Base-by-base conservation (phyloP, 352 stramenopile genomes). In the Blastocystis sp. region DNA sequence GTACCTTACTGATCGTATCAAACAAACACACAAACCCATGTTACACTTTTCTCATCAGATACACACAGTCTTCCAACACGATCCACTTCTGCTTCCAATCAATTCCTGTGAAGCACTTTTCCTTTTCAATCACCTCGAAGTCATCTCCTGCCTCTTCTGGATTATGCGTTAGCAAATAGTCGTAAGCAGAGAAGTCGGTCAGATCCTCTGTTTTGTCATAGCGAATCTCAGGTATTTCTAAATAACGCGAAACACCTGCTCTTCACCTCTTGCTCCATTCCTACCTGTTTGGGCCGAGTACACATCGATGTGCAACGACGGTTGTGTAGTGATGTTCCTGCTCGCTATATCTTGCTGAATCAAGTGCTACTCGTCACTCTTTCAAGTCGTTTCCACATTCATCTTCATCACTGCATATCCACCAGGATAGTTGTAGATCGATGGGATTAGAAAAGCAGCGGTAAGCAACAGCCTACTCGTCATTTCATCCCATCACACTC, bases 111-210 rank as follows among this genome's bases (percentile, higher is more conserved):
- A 81, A 81, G 37, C 70, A 81, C 11, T 20, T n/a, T 20, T 81
- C 70, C 53, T 64, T 34, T 6, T 50, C 70, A 18, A 81, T 34
- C 53, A 81, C 70, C 24, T 37, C 7, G 20, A 81, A 81, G 3
- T 9, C 0, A n/a, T 81, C 53, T 2, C 70, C 70, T 76, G 37
- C 76, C 2, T 88, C 76, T 34, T 55, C 76, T 30, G 43, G n/a
- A 62, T 88, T 78, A 88, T 88, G 59, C 20, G 76, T 88, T 20
- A 88, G 76, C 59, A 88, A 43, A 62, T 88, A 88, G 26, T 88
- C 50, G 43, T 59, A 88, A 16, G 4, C 3, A 0, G 34, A 62
- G 43, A 88, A 76, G 45, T 73, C 59, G 0, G 54, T 78, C 59
- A 76, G 55, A 16, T 88, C 39, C 59, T 88, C 76, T 24, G 59